These are phyloP conservation scores for Sporisorium exsertum DNA, from an alignment of 1,284 basidiomycete genomes.

Conservation along the genomic window DNA sequence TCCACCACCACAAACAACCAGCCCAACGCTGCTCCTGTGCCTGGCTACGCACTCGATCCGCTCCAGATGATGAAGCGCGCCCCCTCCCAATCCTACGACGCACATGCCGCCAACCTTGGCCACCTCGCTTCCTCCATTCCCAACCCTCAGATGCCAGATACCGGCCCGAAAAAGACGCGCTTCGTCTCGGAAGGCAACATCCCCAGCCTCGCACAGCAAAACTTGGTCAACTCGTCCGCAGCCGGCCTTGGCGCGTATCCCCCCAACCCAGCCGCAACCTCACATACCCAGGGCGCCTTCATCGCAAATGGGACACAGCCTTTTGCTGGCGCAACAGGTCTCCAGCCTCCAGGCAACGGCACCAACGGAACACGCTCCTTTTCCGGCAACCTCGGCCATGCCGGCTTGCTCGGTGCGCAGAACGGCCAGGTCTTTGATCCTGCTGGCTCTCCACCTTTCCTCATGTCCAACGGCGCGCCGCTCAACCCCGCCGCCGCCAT, in stretches of 20 bases:
- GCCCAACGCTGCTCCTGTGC: slow-evolving; percentile 21
- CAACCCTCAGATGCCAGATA: slow-evolving; percentile 27
- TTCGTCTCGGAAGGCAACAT: slow-evolving; percentile 62
- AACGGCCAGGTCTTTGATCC: slow-evolving; percentile 26
- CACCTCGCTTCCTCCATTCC: slow-evolving; percentile 28
- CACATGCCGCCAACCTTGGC: slow-evolving; percentile 38
- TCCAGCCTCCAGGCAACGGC: slow-evolving; percentile 49
- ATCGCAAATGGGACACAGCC: slow-evolving; percentile 31
- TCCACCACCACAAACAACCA: slow-evolving; percentile 7
- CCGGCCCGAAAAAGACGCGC: slow-evolving; percentile 53
- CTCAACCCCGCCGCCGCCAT: slow-evolving; percentile 31
- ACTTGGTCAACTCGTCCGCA: slow-evolving; percentile 25
- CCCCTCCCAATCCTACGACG: slow-evolving; percentile 55
- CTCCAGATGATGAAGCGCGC: slow-evolving; percentile 60
- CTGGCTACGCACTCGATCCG: slow-evolving; percentile 40
- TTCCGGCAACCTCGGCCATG: slow-evolving; percentile 46
- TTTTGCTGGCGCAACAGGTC: slow-evolving; percentile 29
- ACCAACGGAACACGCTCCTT: slow-evolving; percentile 54
- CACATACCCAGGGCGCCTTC: slow-evolving; percentile 22
- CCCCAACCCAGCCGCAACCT: slow-evolving; percentile 7
- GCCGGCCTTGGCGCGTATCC: slow-evolving; percentile 18
- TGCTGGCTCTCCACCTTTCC: slow-evolving; percentile 30
- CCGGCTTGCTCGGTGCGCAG: slow-evolving; percentile 27
- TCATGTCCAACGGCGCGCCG: slow-evolving; percentile 26
- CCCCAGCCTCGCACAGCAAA: slow-evolving; percentile 39